Evolutionary conservation across 2,329 filamentous ascomycete genomes (phyloP), one percentile per base, ranked within the genome.

Genomic region (Elsinoe arachidis): DNA sequence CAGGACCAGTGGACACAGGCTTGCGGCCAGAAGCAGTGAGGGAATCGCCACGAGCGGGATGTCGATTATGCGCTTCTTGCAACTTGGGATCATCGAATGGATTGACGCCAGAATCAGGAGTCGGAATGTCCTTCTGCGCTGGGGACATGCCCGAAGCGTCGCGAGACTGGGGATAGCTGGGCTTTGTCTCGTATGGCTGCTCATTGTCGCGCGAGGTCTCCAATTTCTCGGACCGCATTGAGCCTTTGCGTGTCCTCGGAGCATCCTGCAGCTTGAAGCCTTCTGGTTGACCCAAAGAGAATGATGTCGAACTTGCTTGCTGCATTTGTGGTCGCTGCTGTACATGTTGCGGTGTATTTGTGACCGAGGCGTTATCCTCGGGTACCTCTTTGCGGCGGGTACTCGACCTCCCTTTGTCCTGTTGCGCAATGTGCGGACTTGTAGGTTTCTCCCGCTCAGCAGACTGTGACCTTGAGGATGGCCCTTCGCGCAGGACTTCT

Each of bases 371-470:
- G 46, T 61, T 64, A 30, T 43, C 47, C 14, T 54, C 66, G 5
- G 66, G 67, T 1, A 61, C 60, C 12, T 68, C 62, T 23, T 64
- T 62, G 59, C 66, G 69, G 35, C 83, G 81, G 0, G 84, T 84
- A 3, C 78, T 72, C 60, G 83, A 79, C 44, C 87, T 81, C 1
- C 83, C 82, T 71, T 91, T 93, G 66, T 95, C 89, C 69, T 95
- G 90, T 68, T 90, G 95, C 19, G 90, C 87, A 65, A 95, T 95
- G 66, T 96, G 90, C n/a, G 90, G 89, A 14, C 88, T 90, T 1
- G 62, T 58, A 56, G 55, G 15, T 23, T 63, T 49, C 15, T 71
- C 69, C 53, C 74, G 69, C 62, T 78, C 76, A 14, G 70, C 70
- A 3, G 76, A 78, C 3, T 69, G 71, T 14, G 75, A 76, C 47